Evolutionary conservation across 1,139 yeast genomes (phyloP).

Genomic region (Ashbya aceris): DNA sequence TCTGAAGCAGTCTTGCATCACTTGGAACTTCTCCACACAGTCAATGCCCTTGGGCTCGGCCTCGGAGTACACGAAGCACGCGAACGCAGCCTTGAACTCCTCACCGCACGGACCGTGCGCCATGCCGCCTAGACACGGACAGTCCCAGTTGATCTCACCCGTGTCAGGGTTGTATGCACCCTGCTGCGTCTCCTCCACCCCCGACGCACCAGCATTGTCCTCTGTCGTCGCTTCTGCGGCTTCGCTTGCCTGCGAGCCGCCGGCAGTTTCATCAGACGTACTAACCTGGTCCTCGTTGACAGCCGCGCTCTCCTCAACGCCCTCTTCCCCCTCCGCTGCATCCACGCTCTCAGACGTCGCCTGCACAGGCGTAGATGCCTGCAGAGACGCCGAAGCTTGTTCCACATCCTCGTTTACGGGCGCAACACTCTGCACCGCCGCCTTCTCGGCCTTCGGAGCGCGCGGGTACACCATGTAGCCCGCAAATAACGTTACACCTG

Average conservation of each 20-base stretch:
- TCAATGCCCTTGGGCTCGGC: constrained; percentile 97
- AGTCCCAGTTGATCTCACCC: constrained; percentile 99
- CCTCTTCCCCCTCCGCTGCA: constrained; percentile 3
- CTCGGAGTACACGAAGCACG: constrained; percentile 91
- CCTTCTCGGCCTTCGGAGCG: constrained; percentile 2
- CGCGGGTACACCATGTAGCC: constrained; percentile 6
- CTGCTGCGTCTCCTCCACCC: constrained; percentile 22
- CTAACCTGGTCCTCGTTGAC: constrained; percentile 2
- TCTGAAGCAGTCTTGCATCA: constrained; percentile 94
- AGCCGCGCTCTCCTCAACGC: constrained; percentile 1
- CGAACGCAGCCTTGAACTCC: constrained; percentile 91
- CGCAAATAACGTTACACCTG: constrained; percentile 6
- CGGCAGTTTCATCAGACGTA: constrained; percentile 4
- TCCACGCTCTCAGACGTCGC: not conserved
- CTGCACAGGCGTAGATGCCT: not conserved
- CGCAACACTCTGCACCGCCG: not conserved
- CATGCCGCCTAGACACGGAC: constrained; percentile 99
- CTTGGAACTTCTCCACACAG: constrained; percentile 84
- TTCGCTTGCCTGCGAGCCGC: too few relatives aligned
- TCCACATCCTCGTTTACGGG: not conserved
- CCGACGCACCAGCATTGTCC: constrained; percentile 1
- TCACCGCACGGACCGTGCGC: constrained; percentile 98
- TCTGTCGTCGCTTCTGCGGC: not conserved
- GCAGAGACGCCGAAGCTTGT: too few relatives aligned
- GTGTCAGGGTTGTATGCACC: constrained; percentile 95